Conservation (phyloP, 2,329 filamentous ascomycete genomes). For the Arthrocladium fulminans region DNA sequence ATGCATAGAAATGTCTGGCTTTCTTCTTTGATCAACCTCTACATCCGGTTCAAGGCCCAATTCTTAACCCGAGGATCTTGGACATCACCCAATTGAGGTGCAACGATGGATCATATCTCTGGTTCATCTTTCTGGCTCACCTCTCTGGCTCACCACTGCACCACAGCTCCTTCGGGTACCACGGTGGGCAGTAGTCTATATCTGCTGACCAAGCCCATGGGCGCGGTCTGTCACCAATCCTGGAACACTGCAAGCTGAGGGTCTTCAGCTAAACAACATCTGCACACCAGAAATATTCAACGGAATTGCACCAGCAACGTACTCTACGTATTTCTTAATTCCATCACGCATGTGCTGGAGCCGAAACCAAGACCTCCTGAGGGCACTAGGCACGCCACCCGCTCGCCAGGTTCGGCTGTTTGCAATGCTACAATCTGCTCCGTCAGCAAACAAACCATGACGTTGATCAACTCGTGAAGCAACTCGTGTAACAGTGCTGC, state of each 20-base stretch:
- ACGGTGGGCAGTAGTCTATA: conserved; percentile 25
- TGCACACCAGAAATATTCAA: conserved; percentile 20
- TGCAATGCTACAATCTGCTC: conserved; percentile 24
- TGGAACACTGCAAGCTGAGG: conserved; percentile 30
- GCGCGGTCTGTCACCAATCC: conserved; percentile 29
- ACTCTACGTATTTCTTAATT: conserved; percentile 21
- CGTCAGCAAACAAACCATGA: conserved; percentile 26
- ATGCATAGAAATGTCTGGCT: not conserved
- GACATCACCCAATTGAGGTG: conserved; percentile 25
- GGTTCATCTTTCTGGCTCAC: conserved; percentile 30
- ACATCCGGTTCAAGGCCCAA: conserved; percentile 28
- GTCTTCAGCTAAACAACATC: conserved; percentile 24
- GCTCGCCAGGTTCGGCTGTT: conserved; percentile 20
- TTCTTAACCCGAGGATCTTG: conserved; percentile 28
- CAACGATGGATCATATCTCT: conserved; percentile 25
- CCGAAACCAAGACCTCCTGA: conserved; percentile 30
- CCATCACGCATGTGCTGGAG: conserved; percentile 26
- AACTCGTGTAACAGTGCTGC: conserved; percentile 15
- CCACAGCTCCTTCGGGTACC: conserved; percentile 31
- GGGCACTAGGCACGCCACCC: conserved; percentile 27
- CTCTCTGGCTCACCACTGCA: conserved; percentile 29
- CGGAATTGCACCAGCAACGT: conserved; percentile 12
- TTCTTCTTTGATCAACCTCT: conserved; percentile 29
- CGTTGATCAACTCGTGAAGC: conserved; percentile 24
- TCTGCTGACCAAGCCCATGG: conserved; percentile 25